A percentile compares a stretch with the other conserved stretches of the same genome.
These are phyloP conservation scores for Brachypodium distachyon DNA, from an alignment of 202 grass and related monocot species.

Conservation along the genomic window DNA sequence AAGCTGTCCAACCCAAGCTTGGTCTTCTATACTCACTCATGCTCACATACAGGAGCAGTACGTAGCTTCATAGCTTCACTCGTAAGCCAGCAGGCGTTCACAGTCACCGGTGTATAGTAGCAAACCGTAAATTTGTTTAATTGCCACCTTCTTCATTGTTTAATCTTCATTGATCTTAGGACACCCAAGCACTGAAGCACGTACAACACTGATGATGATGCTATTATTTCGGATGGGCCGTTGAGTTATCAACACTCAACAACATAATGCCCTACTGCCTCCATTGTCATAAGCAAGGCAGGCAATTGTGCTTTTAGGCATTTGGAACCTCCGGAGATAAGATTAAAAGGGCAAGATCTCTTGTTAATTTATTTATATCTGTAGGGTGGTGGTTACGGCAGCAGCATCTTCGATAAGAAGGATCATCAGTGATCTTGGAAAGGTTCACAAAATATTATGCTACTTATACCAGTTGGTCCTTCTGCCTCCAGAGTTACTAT, in stretches of 20 bases:
- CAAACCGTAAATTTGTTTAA: no score
- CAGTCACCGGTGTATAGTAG: no score
- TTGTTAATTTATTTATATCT: neutral
- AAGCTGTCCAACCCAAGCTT: no score
- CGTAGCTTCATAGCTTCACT: neutral
- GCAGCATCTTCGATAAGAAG: constrained; percentile 19
- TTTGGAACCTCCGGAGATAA: neutral
- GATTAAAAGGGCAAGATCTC: neutral
- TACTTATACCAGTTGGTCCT: neutral
- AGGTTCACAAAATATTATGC: neutral
- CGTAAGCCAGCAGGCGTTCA: neutral
- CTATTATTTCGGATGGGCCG: neutral
- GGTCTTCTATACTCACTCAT: no score
- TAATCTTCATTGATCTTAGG: neutral
- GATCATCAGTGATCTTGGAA: constrained; percentile 4
- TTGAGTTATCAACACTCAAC: constrained; percentile 1
- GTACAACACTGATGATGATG: neutral
- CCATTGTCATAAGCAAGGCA: neutral
- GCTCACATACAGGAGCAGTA: no score
- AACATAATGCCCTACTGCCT: neutral
- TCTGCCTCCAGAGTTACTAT: neutral
- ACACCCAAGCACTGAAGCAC: no score
- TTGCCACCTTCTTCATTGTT: neutral
- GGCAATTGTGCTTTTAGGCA: constrained; percentile 23
- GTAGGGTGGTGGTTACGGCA: constrained; percentile 27